Conservation (phyloP, 2,329 filamentous ascomycete genomes). For the Curvularia verruculosa region DNA sequence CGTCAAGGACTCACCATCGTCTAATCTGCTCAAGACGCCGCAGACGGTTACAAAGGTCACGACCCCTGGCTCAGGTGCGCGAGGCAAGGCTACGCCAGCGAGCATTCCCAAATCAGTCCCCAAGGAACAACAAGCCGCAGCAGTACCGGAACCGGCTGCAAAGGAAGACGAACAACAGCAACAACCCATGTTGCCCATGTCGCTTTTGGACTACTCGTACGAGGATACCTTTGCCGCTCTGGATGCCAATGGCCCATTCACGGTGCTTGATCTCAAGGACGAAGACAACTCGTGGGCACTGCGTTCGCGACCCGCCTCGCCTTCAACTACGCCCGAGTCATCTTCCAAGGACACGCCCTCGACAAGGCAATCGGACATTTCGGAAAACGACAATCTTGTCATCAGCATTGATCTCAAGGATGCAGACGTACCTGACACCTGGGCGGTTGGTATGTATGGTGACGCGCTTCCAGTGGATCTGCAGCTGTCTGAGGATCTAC, state of each 20-base stretch:
- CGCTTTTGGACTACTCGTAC: slow-evolving; percentile 42
- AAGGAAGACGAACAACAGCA: slow-evolving; percentile 29
- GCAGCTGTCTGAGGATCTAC: slow-evolving; percentile 41
- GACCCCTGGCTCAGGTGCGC: slow-evolving; percentile 42
- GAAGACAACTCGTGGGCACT: slow-evolving; percentile 44
- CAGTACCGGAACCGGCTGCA: slow-evolving; percentile 23
- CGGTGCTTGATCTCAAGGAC: slow-evolving; percentile 43
- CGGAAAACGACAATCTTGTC: slow-evolving; percentile 50
- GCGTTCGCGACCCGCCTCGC: slow-evolving; percentile 42
- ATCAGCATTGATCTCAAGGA: slow-evolving; percentile 49
- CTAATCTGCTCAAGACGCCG: slow-evolving; percentile 48
- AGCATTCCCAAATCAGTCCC: slow-evolving; percentile 33
- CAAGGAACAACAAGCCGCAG: slow-evolving; percentile 31
- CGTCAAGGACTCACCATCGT: slow-evolving; percentile 47
- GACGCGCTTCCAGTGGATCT: slow-evolving; percentile 40
- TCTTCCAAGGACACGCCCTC: slow-evolving; percentile 47
- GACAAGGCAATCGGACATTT: slow-evolving; percentile 51
- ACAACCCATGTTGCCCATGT: slow-evolving; percentile 35
- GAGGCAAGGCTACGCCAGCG: slow-evolving; percentile 42
- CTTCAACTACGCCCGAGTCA: slow-evolving; percentile 43
- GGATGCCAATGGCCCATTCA: slow-evolving; percentile 41
- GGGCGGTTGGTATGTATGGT: slow-evolving; percentile 35
- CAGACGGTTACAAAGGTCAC: slow-evolving; percentile 42
- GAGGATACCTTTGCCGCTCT: slow-evolving; percentile 44
- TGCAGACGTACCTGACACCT: slow-evolving; percentile 42